These are phyloP conservation scores for Cercospora sesami DNA, from an alignment of 2,329 filamentous ascomycete species.

Conservation along the genomic window DNA sequence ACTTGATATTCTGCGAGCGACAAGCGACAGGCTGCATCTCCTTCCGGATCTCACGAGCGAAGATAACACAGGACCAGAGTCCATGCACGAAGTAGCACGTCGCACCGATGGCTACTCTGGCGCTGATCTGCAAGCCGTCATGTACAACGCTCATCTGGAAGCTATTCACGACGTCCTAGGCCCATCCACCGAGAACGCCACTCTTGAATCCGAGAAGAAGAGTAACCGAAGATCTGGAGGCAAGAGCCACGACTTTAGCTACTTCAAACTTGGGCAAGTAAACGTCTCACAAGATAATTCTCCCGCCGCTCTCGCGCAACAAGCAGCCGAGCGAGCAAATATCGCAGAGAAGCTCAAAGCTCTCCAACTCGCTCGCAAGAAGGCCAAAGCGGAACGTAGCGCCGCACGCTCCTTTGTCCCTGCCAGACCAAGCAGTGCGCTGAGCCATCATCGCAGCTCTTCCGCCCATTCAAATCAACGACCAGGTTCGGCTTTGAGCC, in stretches of 20 bases:
- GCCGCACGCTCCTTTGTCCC: conserved; percentile 21
- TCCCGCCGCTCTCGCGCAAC: conserved; percentile 41
- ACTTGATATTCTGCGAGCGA: conserved; percentile 80
- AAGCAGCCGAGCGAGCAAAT: conserved; percentile 71
- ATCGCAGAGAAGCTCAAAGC: conserved; percentile 80
- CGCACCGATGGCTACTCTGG: conserved; percentile 89
- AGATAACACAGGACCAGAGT: conserved; percentile 26
- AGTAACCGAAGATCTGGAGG: background rate
- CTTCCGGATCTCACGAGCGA: conserved; percentile 60
- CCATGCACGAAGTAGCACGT: conserved; percentile 70
- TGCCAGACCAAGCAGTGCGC: conserved; percentile 17
- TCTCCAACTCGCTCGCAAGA: conserved; percentile 70
- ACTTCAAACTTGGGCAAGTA: conserved; percentile 12
- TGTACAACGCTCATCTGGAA: conserved; percentile 95
- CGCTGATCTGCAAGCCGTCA: conserved; percentile 88
- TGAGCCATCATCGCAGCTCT: conserved; percentile 10
- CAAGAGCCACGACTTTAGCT: conserved; percentile 25
- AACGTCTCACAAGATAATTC: conserved; percentile 9
- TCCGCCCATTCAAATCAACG: conserved; percentile 1
- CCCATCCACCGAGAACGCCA: conserved; percentile 40
- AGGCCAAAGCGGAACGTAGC: conserved; percentile 56
- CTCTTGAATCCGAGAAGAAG: conserved; percentile 37
- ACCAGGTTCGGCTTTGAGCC: background rate
- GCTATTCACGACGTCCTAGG: conserved; percentile 90
- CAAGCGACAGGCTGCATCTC: conserved; percentile 79